Evolutionary conservation across 352 stramenopile genomes (phyloP).

Genomic region (Globisporangium paroecandrum): DNA sequence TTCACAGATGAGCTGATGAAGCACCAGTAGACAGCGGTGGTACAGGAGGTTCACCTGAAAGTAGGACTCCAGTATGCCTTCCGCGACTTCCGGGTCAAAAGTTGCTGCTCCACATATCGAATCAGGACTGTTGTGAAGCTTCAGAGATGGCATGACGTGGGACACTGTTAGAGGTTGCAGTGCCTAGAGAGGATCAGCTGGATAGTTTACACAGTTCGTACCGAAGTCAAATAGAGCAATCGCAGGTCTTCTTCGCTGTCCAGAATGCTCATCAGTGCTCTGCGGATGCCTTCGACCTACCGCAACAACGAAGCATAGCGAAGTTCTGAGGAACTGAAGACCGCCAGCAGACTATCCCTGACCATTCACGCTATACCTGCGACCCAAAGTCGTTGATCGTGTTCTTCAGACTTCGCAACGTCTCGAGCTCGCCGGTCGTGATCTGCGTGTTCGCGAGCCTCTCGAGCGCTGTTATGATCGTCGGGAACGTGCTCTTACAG

Average conservation of each 20-base stretch:
- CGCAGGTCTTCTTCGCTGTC: slow-evolving; percentile 35
- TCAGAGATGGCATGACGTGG: not conserved
- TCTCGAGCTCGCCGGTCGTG: slow-evolving; percentile 23
- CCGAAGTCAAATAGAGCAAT: slow-evolving; percentile 21
- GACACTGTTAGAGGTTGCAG: not conserved
- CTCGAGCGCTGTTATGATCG: slow-evolving; percentile 18
- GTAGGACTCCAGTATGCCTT: slow-evolving; percentile 12
- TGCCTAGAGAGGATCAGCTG: too few species aligned
- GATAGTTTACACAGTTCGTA: not conserved
- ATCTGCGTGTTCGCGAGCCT: slow-evolving; percentile 18
- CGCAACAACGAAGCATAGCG: not conserved
- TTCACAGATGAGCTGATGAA: too few species aligned
- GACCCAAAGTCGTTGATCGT: slow-evolving; percentile 34
- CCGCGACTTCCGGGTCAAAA: slow-evolving; percentile 14
- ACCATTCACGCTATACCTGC: not conserved
- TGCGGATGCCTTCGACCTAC: slow-evolving; percentile 21
- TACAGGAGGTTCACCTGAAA: slow-evolving; percentile 7
- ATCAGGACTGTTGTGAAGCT: slow-evolving; percentile 10
- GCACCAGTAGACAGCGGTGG: not conserved
- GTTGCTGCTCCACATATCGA: not conserved
- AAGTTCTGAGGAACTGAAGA: not conserved
- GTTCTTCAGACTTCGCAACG: slow-evolving; percentile 30
- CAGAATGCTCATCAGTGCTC: slow-evolving; percentile 27
- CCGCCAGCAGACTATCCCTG: not conserved
- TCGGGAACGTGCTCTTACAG: slow-evolving; percentile 12